Evolutionary conservation across 495 filamentous ascomycete species (phyloP), one percentile per base, ranked within the genome.

Genomic region (Corynascus novoguineensis): DNA sequence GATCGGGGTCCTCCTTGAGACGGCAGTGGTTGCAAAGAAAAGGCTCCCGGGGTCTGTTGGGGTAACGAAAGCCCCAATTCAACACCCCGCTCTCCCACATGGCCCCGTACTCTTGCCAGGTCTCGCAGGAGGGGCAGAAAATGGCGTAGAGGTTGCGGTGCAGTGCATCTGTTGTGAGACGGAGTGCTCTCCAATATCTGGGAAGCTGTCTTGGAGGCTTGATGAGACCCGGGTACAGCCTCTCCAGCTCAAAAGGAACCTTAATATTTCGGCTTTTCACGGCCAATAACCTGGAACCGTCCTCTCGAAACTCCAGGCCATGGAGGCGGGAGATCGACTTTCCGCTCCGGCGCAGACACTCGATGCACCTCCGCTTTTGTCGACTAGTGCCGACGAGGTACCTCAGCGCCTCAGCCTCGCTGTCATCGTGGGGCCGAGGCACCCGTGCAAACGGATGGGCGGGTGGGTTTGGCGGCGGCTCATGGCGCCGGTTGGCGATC

Each of bases 311-410:
- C n/a, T 22, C 40, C 3, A 5, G 17, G 3, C 22, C 8, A 22
- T 5, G 45, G 34, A 24, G 14, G 1, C 14, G 10, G 28, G 25
- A 14, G n/a, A n/a, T n/a, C 24, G 24, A 49, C 17, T 32, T 4
- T 32, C 44, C 50, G 41, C 0, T 40, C n/a, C 17, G 40, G 34
- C 25, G 34, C 24, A 22, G 8, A 24, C 56, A 59, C 41, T 59
- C 41, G 41, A 52, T 5, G 41, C 56, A 59, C 17, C 56, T n/a
- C 22, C 64, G 64, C 24, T 58, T 58, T 19, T 62, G 41, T 9
- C 64, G 56, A 11, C 50, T 19, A 4, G 22, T 46, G 22, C 62
- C 64, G 44, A 49, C 54, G 3, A 60, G 12, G 11, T 19, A 25
- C 17, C 11, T 50, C 12, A 55, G 50, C 58, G 19, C 32, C 8